Evolutionary conservation across 2,329 filamentous ascomycete species (phyloP).

Genomic region (Colletotrichum sidae): DNA sequence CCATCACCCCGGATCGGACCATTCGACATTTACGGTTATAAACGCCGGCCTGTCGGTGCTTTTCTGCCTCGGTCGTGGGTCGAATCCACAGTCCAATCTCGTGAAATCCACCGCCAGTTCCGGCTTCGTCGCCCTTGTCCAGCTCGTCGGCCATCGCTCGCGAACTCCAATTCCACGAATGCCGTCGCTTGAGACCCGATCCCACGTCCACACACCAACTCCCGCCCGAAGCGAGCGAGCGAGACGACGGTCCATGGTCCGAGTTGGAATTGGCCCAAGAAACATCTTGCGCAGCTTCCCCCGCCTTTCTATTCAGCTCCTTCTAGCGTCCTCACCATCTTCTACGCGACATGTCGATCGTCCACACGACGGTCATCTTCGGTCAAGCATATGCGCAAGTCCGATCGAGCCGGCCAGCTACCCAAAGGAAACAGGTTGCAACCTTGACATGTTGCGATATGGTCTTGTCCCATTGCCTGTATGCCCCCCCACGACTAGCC

Average conservation of each 20-base stretch:
- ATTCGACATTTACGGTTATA: constrained; percentile 28
- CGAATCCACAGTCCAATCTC: constrained; percentile 23
- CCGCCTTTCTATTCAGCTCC: constrained; percentile 14
- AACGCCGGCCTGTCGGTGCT: constrained; percentile 18
- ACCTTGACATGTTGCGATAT: constrained; percentile 31
- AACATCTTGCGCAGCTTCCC: constrained; percentile 5
- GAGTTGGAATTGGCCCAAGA: constrained; percentile 3
- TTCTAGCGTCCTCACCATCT: background rate
- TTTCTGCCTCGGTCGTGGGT: constrained; percentile 14
- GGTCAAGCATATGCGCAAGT: constrained; percentile 20
- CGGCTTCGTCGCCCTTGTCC: too few relatives aligned
- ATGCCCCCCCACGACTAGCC: background rate
- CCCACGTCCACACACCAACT: constrained; percentile 13
- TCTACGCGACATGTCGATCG: constrained; percentile 31
- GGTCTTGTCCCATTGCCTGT: constrained; percentile 12
- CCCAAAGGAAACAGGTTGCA: constrained; percentile 16
- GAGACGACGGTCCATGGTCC: background rate
- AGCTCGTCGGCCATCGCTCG: too few relatives aligned
- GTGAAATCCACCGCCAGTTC: constrained; percentile 16
- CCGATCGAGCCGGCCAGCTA: constrained; percentile 12
- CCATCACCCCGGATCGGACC: constrained; percentile 10
- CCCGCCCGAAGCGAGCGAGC: constrained; percentile 21
- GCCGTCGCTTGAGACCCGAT: constrained; percentile 24
- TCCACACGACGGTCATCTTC: constrained; percentile 5
- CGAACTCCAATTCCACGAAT: constrained; percentile 9